phyloP scores from a whole-genome alignment of 441 rosid species.

The Populus hybrid region DNA sequence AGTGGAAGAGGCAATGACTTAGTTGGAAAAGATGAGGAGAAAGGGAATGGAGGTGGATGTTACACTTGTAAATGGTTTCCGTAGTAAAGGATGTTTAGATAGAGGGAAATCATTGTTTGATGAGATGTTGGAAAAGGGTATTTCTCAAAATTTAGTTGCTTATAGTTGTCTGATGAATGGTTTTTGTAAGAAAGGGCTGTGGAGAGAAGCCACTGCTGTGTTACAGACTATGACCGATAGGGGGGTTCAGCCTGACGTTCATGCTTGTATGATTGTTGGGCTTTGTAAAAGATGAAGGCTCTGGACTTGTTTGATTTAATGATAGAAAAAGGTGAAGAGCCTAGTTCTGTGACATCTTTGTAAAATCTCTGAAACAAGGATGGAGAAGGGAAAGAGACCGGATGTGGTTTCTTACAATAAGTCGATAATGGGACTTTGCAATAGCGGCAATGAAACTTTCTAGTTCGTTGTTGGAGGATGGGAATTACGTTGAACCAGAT shows the following conservation, averaged over 20 bases:
- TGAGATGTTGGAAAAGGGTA: conserved; percentile 44
- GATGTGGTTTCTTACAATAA: conserved; percentile 56
- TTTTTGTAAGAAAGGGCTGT: conserved; percentile 51
- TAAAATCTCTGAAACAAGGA: conserved; percentile 57
- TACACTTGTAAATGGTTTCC: conserved; percentile 44
- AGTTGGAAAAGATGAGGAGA: conserved; percentile 62
- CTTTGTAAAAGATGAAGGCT: conserved; percentile 52
- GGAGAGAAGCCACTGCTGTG: conserved; percentile 47
- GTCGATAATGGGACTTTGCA: conserved; percentile 50
- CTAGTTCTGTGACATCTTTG: conserved; percentile 46
- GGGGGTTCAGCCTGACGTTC: conserved; percentile 50
- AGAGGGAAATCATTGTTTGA: conserved; percentile 43
- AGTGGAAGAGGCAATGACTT: conserved; percentile 50
- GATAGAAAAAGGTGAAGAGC: conserved; percentile 45
- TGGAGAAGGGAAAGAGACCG: conserved; percentile 50
- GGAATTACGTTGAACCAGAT: conserved; percentile 41
- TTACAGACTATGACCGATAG: conserved; percentile 41
- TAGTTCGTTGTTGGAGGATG: conserved; percentile 34
- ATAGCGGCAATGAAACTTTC: conserved; percentile 54
- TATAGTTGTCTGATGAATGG: conserved; percentile 64
- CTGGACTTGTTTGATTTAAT: conserved; percentile 46
- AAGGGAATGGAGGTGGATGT: conserved; percentile 48
- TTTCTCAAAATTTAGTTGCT: conserved; percentile 65
- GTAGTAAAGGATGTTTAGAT: conserved; percentile 34
- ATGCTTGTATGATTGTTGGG: conserved; percentile 48